Percentiles rank a stretch among this genome's conserved stretches.
These are phyloP conservation scores for Talaromyces sp. DNA, from an alignment of 2,329 filamentous ascomycete genomes.

Conservation along the genomic window DNA sequence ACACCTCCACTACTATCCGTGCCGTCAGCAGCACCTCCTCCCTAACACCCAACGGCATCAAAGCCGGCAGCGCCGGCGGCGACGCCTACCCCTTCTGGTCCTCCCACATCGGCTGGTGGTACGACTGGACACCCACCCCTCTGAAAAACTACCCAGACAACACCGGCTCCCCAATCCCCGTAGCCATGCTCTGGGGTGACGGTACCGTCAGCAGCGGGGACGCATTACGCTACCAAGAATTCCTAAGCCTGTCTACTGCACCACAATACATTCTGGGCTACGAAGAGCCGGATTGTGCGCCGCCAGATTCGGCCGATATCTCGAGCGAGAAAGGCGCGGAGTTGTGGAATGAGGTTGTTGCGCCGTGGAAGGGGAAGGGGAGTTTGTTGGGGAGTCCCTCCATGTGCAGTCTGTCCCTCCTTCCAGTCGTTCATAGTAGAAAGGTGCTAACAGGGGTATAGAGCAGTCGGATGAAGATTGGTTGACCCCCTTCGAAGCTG, in stretches of 20 bases:
- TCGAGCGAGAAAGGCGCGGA: background rate
- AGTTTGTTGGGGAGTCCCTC: constrained; percentile 8
- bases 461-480: constrained; percentile 14
- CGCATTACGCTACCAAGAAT: constrained; percentile 2
- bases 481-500: constrained; percentile 4
- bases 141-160: constrained; percentile 1
- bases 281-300: constrained; percentile 9
- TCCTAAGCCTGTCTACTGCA: background rate
- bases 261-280: background rate
- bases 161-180: background rate
- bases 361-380: constrained; percentile 1
- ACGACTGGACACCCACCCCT: constrained; percentile 6
- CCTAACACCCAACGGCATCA: constrained; percentile 12
- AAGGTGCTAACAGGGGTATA: background rate
- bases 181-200: constrained; percentile 11
- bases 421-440: no score
- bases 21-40: background rate
- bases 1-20: no score
- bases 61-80: constrained; percentile 13
- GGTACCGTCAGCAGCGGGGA: background rate
- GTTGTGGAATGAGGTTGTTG: constrained; percentile 11
- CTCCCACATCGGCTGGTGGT: constrained; percentile 10
- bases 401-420: constrained; percentile 9
- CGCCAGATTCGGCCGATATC: constrained; percentile 11
- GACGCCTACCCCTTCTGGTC: constrained; percentile 12